Percentiles rank a stretch among this genome's conserved stretches.
These are phyloP conservation scores for Nitzschia sp. DNA, from an alignment of 108 stramenopile species.

Conservation along the genomic window DNA sequence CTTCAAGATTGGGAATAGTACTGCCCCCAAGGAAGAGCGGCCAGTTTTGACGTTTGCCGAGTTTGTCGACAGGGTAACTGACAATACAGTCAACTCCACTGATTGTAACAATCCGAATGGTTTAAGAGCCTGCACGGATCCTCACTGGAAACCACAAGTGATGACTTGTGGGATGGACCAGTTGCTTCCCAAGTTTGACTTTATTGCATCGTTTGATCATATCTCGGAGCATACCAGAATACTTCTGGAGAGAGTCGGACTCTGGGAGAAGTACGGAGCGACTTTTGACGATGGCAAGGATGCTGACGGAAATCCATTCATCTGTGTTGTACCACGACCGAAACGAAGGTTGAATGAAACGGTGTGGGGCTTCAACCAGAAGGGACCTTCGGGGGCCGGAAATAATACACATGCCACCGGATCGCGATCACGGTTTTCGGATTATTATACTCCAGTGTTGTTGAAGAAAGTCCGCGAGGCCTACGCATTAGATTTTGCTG, in stretches of 20 bases:
- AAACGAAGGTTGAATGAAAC: background rate
- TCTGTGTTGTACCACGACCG: background rate
- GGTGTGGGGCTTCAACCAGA: constrained; percentile 16
- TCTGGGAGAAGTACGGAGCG: constrained; percentile 52
- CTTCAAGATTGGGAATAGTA: constrained; percentile 1
- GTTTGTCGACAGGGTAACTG: constrained; percentile 33
- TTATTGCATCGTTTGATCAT: constrained; percentile 45
- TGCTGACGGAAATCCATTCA: background rate
- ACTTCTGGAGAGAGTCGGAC: constrained; percentile 43
- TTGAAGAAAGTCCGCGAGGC: constrained; percentile 8
- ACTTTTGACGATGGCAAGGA: constrained; percentile 8
- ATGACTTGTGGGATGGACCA: constrained; percentile 49
- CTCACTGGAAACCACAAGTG: constrained; percentile 53
- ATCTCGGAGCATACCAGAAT: constrained; percentile 39
- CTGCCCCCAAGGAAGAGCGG: background rate
- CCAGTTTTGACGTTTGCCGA: constrained; percentile 37
- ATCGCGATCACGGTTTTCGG: background rate
- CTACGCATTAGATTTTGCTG: constrained; percentile 13
- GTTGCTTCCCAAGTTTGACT: constrained; percentile 42
- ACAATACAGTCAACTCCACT: background rate
- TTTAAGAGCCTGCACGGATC: constrained; percentile 42
- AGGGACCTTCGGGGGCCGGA: constrained; percentile 6
- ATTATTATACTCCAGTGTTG: constrained; percentile 7
- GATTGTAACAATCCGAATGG: constrained; percentile 24
- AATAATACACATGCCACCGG: constrained; percentile 11